Conservation (phyloP, 129 eudicot species). For the Centrapalus pauciflorus region DNA sequence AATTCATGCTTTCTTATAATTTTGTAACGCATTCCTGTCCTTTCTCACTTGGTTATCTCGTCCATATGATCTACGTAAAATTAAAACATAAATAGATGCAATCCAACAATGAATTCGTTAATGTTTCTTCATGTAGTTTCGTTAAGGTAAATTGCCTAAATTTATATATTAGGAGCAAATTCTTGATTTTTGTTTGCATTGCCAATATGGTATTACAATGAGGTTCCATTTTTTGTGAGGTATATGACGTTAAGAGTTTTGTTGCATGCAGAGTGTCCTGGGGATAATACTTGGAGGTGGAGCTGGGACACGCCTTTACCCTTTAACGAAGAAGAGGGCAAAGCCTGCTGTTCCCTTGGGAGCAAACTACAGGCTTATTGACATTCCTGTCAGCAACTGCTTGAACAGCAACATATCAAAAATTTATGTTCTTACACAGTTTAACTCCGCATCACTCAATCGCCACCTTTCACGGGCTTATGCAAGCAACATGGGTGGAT, state of each 20-base stretch:
- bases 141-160: not conserved
- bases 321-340: constrained; percentile 96
- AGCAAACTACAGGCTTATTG: constrained; percentile 95
- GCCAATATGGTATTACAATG: not conserved
- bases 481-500: constrained; percentile 97
- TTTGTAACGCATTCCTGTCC: not conserved
- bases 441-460: constrained; percentile 95
- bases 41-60: not conserved
- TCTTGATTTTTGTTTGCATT: not conserved
- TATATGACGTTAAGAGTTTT: not conserved
- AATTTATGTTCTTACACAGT: constrained; percentile 93
- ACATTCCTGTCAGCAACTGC: constrained; percentile 97
- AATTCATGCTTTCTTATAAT: not conserved
- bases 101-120: not conserved
- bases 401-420: constrained; percentile 90
- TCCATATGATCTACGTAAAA: not conserved
- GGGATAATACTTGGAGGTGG: constrained; percentile 99
- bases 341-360: constrained; percentile 99
- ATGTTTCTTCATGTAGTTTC: not conserved
- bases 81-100: not conserved
- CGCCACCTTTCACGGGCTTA: constrained; percentile 97
- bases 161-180: not conserved
- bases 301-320: constrained; percentile 99
- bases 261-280: constrained; percentile 73
- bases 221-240: constrained; percentile 2